Evolutionary conservation across 2,329 filamentous ascomycete genomes (phyloP).

Genomic region (Pestalotiopsis sp.): DNA sequence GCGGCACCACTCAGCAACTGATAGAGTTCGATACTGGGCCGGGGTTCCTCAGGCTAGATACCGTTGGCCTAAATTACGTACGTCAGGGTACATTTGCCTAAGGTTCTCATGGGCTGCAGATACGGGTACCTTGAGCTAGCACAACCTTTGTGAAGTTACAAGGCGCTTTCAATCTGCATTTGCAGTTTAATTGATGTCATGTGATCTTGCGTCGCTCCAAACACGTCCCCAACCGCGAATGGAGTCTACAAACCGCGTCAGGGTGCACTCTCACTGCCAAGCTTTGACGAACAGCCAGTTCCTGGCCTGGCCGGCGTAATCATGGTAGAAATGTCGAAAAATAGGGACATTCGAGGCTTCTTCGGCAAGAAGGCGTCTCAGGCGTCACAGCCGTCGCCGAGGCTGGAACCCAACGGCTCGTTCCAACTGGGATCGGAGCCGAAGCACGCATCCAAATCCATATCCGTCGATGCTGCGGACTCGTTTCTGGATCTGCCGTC

Average conservation of each 20-base stretch:
- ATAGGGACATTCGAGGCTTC: constrained; percentile 34
- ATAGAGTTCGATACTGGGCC: neutral
- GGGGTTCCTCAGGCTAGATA: neutral
- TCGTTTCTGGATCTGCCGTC: constrained; percentile 22
- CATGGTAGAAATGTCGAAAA: constrained; percentile 15
- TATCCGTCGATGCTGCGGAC: neutral
- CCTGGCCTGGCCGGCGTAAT: neutral
- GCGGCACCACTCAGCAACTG: neutral
- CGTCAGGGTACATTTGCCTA: neutral
- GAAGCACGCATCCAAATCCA: neutral
- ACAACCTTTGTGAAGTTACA: neutral
- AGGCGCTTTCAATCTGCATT: neutral
- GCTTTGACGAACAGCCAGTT: neutral
- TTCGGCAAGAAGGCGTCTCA: constrained; percentile 22
- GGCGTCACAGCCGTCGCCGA: constrained; percentile 20
- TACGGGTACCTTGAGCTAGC: neutral
- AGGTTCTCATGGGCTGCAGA: neutral
- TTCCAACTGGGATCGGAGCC: neutral
- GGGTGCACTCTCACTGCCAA: neutral
- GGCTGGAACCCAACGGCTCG: constrained; percentile 15
- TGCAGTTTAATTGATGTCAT: neutral
- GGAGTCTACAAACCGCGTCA: neutral
- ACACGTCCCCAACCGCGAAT: constrained; percentile 3
- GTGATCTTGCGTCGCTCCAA: constrained; percentile 5
- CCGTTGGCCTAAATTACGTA: neutral